These are phyloP conservation scores for Canna indica DNA, from an alignment of 176 grass and related monocot genomes.

Conservation along the genomic window DNA sequence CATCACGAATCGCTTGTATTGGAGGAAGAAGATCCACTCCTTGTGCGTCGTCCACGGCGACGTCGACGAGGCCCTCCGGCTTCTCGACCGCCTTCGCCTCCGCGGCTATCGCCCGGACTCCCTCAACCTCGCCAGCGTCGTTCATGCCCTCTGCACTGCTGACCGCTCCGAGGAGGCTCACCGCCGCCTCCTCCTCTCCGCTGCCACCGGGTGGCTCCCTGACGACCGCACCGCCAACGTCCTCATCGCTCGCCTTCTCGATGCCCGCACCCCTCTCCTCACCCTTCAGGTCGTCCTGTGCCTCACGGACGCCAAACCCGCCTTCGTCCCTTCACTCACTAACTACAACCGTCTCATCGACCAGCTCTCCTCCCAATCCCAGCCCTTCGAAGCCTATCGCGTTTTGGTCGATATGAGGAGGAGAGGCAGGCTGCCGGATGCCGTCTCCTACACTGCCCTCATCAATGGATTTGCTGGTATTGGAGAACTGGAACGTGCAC, in stretches of 20 bases:
- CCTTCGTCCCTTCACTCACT: slow-evolving; percentile 36
- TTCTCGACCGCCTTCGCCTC: slow-evolving; percentile 23
- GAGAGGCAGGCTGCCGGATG: slow-evolving; percentile 26
- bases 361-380: slow-evolving; percentile 28
- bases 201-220: slow-evolving; percentile 20
- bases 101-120: slow-evolving; percentile 13
- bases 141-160: slow-evolving; percentile 40
- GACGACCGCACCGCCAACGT: slow-evolving; percentile 26
- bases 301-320: slow-evolving; percentile 5
- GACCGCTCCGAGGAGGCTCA: slow-evolving; percentile 66
- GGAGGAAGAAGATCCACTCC: slow-evolving; percentile 21
- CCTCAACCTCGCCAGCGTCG: slow-evolving; percentile 12
- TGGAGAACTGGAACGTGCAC: slow-evolving; percentile 36
- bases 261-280: slow-evolving; percentile 32
- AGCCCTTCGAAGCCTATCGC: slow-evolving; percentile 37
- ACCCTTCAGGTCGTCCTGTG: slow-evolving; percentile 54
- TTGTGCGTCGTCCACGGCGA: slow-evolving; percentile 15
- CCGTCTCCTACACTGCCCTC: slow-evolving; percentile 49
- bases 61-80: slow-evolving; percentile 22
- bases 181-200: slow-evolving; percentile 45
- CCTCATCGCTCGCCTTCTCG: slow-evolving; percentile 40
- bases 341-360: slow-evolving; percentile 58
- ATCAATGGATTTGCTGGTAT: slow-evolving; percentile 41
- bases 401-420: slow-evolving; percentile 43
- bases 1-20: slow-evolving; percentile 12